These are phyloP conservation scores for Infundibulicybe gibba DNA, from an alignment of 768 basidiomycete genomes.

Conservation along the genomic window DNA sequence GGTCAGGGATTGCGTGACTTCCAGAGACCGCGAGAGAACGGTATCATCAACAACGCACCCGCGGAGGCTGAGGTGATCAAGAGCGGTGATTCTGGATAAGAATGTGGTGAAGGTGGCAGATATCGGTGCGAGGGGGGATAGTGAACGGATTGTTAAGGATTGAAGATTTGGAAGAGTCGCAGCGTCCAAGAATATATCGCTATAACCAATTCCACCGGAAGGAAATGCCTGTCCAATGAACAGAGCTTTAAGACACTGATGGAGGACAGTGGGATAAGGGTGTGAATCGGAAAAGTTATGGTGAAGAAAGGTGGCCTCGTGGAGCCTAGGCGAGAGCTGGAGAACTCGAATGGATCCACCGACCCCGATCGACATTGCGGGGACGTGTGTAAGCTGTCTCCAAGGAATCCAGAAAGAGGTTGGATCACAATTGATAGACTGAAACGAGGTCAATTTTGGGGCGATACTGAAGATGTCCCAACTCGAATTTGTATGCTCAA, in stretches of 20 bases:
- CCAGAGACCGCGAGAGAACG: not conserved
- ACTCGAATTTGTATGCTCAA: slow-evolving; percentile 7
- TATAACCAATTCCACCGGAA: not conserved
- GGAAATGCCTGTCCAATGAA: not conserved
- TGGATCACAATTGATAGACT: slow-evolving; percentile 31
- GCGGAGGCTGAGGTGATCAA: not conserved
- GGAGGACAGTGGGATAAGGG: not conserved
- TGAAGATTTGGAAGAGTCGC: not conserved
- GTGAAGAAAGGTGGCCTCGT: not conserved
- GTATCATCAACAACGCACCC: not conserved
- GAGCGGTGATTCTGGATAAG: not conserved
- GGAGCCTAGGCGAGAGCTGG: not conserved
- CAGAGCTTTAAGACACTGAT: not conserved
- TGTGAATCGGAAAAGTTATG: not conserved
- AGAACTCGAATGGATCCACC: not conserved
- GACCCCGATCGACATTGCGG: slow-evolving; percentile 13
- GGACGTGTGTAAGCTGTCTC: slow-evolving; percentile 26
- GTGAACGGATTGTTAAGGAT: not conserved
- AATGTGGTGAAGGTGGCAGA: not conserved
- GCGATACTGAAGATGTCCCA: slow-evolving; percentile 26
- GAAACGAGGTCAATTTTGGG: slow-evolving; percentile 24
- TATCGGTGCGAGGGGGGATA: not conserved
- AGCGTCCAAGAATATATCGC: not conserved
- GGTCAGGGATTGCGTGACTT: not conserved
- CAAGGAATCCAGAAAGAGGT: slow-evolving; percentile 29